These are phyloP conservation scores for Arachis monticola DNA, from an alignment of 331 rosid genomes.

Conservation along the genomic window DNA sequence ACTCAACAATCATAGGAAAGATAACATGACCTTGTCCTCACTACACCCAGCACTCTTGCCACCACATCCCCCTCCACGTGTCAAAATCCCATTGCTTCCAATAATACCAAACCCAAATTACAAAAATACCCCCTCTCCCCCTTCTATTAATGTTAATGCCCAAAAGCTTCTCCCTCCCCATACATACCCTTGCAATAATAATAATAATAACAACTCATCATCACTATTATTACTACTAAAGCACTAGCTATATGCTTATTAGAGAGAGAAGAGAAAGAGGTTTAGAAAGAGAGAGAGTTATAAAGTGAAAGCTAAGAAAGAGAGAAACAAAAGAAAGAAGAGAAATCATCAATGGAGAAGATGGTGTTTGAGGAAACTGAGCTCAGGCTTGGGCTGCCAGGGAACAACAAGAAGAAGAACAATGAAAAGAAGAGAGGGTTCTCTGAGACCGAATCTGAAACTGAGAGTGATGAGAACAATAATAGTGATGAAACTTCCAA, in stretches of 20 bases:
- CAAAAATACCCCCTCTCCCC: conserved; percentile 28
- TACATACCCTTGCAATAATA: not conserved
- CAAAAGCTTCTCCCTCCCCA: conserved; percentile 39
- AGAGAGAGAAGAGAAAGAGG: conserved; percentile 35
- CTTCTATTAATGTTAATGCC: conserved; percentile 56
- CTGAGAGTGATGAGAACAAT: not conserved
- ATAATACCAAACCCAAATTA: conserved; percentile 1
- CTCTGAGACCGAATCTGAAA: conserved; percentile 44
- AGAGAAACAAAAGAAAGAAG: conserved; percentile 27
- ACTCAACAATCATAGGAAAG: conserved; percentile 59
- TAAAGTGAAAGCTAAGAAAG: conserved; percentile 32
- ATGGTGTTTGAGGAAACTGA: conserved; percentile 88
- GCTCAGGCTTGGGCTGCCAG: conserved; percentile 84
- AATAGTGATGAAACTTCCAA: not conserved
- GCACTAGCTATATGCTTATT: conserved; percentile 39
- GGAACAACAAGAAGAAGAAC: conserved; percentile 48
- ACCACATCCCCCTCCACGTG: conserved; percentile 57
- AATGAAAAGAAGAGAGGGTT: conserved; percentile 79
- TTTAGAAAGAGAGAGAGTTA: conserved; percentile 46
- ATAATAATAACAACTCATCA: too few species aligned
- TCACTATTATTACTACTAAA: conserved; percentile 50
- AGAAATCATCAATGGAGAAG: conserved; percentile 22
- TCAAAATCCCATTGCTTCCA: conserved; percentile 33
- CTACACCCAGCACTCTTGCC: conserved; percentile 67
- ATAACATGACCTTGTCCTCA: conserved; percentile 67